A percentile compares a stretch with the other conserved stretches of the same genome.
Conservation (phyloP, 139 green algal species). For the Trebouxia sp. region DNA sequence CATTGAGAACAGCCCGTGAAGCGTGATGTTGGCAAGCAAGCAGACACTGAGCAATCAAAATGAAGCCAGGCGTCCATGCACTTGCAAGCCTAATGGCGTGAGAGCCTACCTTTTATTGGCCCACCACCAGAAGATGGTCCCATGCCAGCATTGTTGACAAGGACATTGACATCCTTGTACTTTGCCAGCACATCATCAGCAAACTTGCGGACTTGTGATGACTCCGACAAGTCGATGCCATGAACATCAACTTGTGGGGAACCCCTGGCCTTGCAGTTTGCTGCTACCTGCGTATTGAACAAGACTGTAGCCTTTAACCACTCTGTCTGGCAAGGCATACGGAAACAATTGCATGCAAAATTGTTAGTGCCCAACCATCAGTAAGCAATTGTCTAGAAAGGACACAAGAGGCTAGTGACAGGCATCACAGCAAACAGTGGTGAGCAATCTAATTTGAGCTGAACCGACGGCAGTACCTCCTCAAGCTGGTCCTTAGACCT, state of each 20-base stretch:
- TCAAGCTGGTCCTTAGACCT: not conserved
- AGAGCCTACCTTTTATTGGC: not conserved
- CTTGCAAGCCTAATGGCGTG: too few relatives aligned
- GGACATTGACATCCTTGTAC: slow-evolving; percentile 12
- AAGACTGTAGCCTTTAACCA: too few relatives aligned
- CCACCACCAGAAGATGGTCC: not conserved
- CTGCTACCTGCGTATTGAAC: not conserved
- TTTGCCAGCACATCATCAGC: not conserved
- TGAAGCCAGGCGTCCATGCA: too few relatives aligned
- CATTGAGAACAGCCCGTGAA: too few relatives aligned
- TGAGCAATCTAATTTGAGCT: too few relatives aligned
- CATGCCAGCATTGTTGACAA: slow-evolving; percentile 24
- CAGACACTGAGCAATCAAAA: too few relatives aligned
- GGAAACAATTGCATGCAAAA: not conserved
- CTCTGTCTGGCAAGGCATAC: too few relatives aligned
- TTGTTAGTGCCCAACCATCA: not conserved
- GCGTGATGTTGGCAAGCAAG: too few relatives aligned
- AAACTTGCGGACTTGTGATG: not conserved
- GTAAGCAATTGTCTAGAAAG: too few relatives aligned
- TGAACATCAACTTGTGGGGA: not conserved
- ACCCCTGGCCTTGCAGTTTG: not conserved
- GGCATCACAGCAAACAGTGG: too few relatives aligned
- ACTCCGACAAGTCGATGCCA: not conserved
- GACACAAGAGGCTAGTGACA: too few relatives aligned
- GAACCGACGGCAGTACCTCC: not conserved